Evolutionary conservation across 2,329 filamentous ascomycete genomes (phyloP).

Genomic region (Apiospora hydei): DNA sequence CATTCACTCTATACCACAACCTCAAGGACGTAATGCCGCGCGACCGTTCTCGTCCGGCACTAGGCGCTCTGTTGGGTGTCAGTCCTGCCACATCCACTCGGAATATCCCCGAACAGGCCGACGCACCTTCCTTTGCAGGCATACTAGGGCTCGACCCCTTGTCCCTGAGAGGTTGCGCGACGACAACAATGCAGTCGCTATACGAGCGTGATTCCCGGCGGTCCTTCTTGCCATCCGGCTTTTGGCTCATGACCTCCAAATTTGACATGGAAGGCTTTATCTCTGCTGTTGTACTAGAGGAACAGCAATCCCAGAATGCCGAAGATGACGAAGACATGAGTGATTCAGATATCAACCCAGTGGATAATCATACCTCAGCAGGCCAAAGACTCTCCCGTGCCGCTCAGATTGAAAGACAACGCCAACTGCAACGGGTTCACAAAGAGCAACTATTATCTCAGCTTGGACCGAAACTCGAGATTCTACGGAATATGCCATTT

Average conservation of each 20-base stretch:
- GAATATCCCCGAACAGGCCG: background rate
- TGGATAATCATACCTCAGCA: conserved; percentile 47
- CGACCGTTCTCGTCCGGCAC: conserved; percentile 34
- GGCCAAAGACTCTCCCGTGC: conserved; percentile 69
- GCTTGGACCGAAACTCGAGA: conserved; percentile 85
- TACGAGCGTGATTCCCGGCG: conserved; percentile 93
- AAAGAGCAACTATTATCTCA: conserved; percentile 77
- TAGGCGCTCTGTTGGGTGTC: conserved; percentile 35
- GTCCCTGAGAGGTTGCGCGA: conserved; percentile 81
- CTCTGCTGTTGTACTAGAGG: conserved; percentile 83
- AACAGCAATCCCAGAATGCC: conserved; percentile 73
- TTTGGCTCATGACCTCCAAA: conserved; percentile 91
- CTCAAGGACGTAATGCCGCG: conserved; percentile 63
- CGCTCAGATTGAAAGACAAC: conserved; percentile 68
- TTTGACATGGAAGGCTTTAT: conserved; percentile 93
- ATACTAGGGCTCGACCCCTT: conserved; percentile 77
- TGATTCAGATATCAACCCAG: conserved; percentile 41
- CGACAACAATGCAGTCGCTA: conserved; percentile 81
- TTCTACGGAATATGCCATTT: conserved; percentile 95
- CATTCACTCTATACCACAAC: conserved; percentile 89
- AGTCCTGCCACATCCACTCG: conserved; percentile 26
- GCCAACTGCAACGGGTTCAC: conserved; percentile 71
- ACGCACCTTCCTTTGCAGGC: conserved; percentile 42
- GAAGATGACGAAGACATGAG: conserved; percentile 67
- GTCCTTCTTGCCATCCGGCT: conserved; percentile 79